Evolutionary conservation across 176 grass and related monocot genomes (phyloP).

Genomic region (Metroxylon sagu): DNA sequence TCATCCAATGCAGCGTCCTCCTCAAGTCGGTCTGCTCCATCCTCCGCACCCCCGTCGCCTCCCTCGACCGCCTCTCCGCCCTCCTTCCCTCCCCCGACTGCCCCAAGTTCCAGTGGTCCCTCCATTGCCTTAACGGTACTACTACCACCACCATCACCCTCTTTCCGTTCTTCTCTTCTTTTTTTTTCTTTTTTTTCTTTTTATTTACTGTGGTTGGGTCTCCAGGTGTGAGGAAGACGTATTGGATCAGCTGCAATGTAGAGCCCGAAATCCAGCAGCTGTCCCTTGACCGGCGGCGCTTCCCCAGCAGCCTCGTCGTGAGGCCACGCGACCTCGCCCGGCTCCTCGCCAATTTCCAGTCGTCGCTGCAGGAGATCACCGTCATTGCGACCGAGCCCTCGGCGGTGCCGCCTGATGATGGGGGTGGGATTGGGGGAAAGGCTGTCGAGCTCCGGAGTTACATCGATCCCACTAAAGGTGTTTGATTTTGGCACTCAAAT

Average conservation of each 20-base stretch:
- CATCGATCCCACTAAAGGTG: conserved; percentile 77
- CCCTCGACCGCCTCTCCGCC: conserved; percentile 47
- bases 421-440: conserved; percentile 50
- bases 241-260: conserved; percentile 65
- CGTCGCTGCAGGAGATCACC: conserved; percentile 87
- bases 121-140: conserved; percentile 72
- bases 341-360: conserved; percentile 90
- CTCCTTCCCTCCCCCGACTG: conserved; percentile 42
- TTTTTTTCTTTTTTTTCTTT: neutral
- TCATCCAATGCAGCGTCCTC: conserved; percentile 72
- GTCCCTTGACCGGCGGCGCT: conserved; percentile 45
- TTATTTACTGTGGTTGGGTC: conserved; percentile 2
- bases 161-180: conserved; percentile 14
- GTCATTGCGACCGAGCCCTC: conserved; percentile 63
- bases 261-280: conserved; percentile 68
- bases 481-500: neutral
- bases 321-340: conserved; percentile 59
- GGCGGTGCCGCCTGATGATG: conserved; percentile 12
- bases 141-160: neutral
- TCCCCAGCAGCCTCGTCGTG: conserved; percentile 62
- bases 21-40: conserved; percentile 69
- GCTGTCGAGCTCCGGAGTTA: conserved; percentile 86
- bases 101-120: conserved; percentile 69
- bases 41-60: conserved; percentile 53
- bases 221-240: conserved; percentile 68